Evolutionary conservation across 768 basidiomycete genomes (phyloP).

Genomic region (Leucogyrophana mollusca): DNA sequence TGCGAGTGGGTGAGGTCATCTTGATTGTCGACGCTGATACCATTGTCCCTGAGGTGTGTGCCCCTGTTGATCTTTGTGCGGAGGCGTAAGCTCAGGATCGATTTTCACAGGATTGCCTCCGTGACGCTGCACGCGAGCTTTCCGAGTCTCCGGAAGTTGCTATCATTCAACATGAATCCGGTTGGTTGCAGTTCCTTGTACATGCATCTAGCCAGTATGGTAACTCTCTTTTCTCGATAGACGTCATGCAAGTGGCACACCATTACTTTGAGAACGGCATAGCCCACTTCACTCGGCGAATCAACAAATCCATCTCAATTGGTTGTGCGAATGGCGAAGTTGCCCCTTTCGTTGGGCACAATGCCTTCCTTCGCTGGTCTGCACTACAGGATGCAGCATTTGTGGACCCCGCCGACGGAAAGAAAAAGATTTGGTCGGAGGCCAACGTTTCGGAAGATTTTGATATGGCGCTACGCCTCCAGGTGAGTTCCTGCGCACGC

Average conservation of each 20-base stretch:
- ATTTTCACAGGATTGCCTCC: conserved; percentile 66
- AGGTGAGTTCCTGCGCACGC: conserved; percentile 25
- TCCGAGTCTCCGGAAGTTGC: conserved; percentile 80
- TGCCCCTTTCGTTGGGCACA: conserved; percentile 48
- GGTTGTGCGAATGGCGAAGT: conserved; percentile 40
- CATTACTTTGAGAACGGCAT: conserved; percentile 51
- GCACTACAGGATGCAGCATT: conserved; percentile 57
- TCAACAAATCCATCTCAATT: conserved; percentile 42
- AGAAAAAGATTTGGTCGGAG: conserved; percentile 57
- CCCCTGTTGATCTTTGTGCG: background rate
- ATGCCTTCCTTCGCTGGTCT: conserved; percentile 55
- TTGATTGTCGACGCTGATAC: conserved; percentile 88
- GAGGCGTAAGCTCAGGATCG: background rate
- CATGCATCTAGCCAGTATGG: background rate
- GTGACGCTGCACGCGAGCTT: conserved; percentile 82
- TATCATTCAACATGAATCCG: conserved; percentile 91
- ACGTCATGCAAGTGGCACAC: conserved; percentile 57
- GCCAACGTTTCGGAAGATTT: conserved; percentile 60
- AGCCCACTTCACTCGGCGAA: conserved; percentile 48
- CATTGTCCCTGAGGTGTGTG: conserved; percentile 65
- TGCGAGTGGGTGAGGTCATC: conserved; percentile 78
- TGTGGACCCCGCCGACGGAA: conserved; percentile 49
- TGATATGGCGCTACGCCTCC: conserved; percentile 53
- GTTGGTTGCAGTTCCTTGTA: conserved; percentile 23
- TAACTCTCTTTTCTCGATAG: conserved; percentile 14